These are phyloP conservation scores for Saprolegnia diclina DNA, from an alignment of 352 stramenopile genomes.

Conservation along the genomic window DNA sequence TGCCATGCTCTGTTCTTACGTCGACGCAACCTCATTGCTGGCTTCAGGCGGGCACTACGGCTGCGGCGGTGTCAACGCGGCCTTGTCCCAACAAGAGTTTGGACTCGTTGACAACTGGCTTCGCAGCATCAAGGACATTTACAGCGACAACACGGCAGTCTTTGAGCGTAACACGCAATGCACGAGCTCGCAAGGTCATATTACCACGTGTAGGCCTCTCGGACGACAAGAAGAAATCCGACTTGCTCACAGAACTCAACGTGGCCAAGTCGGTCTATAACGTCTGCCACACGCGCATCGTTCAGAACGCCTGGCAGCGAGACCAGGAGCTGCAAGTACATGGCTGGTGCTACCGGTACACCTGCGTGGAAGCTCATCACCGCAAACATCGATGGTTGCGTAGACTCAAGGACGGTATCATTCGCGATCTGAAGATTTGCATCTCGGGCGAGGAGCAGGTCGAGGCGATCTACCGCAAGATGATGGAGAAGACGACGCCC, in stretches of 20 bases:
- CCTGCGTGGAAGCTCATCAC: not conserved
- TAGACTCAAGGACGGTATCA: conserved; percentile 28
- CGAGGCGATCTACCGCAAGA: conserved; percentile 28
- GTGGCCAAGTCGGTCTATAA: conserved; percentile 81
- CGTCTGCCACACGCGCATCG: conserved; percentile 82
- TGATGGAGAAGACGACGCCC: conserved; percentile 23
- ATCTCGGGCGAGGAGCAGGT: conserved; percentile 27
- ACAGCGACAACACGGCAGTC: conserved; percentile 20
- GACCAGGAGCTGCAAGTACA: conserved; percentile 55
- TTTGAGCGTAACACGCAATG: conserved; percentile 21
- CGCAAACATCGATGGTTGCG: not conserved
- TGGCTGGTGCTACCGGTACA: conserved; percentile 42
- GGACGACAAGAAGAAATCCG: conserved; percentile 36
- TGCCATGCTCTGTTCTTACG: not conserved
- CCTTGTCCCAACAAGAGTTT: conserved; percentile 72
- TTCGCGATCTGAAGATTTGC: conserved; percentile 25
- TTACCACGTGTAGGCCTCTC: conserved; percentile 28
- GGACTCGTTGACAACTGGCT: conserved; percentile 89
- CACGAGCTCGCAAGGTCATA: not conserved
- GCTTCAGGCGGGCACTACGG: conserved; percentile 74
- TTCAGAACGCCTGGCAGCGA: conserved; percentile 55
- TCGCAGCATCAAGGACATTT: conserved; percentile 66
- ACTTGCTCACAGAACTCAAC: conserved; percentile 70
- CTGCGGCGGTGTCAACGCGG: conserved; percentile 81
- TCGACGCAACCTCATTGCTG: not conserved